Evolutionary conservation across 2,329 filamentous ascomycete species (phyloP).

Genomic region (Fusarium sp.): DNA sequence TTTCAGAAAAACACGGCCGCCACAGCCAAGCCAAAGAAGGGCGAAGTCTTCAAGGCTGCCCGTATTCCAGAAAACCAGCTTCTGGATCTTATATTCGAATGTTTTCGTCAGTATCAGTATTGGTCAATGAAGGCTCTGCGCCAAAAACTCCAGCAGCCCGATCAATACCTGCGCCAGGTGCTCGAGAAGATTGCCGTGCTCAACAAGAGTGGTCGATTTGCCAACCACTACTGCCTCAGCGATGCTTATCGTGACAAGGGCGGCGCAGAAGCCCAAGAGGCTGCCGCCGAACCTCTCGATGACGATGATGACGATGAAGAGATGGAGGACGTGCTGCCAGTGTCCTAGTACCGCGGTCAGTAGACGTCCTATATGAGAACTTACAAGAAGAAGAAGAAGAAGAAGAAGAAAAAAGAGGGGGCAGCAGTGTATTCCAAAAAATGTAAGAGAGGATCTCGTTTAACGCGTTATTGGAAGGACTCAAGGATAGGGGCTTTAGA

Average conservation of each 20-base stretch:
- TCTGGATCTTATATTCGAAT: constrained; percentile 82
- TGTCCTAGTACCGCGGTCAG: constrained; percentile 25
- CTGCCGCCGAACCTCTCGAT: constrained; percentile 64
- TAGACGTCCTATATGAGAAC: neutral
- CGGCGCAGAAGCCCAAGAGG: constrained; percentile 59
- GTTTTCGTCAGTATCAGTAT: constrained; percentile 87
- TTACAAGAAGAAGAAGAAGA: constrained; percentile 1
- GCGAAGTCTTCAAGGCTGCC: constrained; percentile 80
- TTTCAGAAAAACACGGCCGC: constrained; percentile 62
- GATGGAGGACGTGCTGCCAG: constrained; percentile 77
- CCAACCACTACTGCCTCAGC: constrained; percentile 85
- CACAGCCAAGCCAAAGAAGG: constrained; percentile 65
- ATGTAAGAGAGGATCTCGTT: neutral
- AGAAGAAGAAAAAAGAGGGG: neutral
- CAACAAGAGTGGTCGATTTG: constrained; percentile 83
- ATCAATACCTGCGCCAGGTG: constrained; percentile 88
- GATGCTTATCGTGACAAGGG: constrained; percentile 58
- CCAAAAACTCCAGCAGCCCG: constrained; percentile 80
- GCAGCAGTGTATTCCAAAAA: neutral
- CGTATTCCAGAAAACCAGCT: constrained; percentile 91
- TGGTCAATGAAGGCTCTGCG: constrained; percentile 94
- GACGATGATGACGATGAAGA: constrained; percentile 72
- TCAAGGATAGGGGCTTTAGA: constrained; percentile 40
- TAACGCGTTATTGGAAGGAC: constrained; percentile 22
- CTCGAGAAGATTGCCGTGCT: constrained; percentile 84